phyloP scores from a whole-genome alignment of 306 rosid species.

The Ochetophila trinervis region DNA sequence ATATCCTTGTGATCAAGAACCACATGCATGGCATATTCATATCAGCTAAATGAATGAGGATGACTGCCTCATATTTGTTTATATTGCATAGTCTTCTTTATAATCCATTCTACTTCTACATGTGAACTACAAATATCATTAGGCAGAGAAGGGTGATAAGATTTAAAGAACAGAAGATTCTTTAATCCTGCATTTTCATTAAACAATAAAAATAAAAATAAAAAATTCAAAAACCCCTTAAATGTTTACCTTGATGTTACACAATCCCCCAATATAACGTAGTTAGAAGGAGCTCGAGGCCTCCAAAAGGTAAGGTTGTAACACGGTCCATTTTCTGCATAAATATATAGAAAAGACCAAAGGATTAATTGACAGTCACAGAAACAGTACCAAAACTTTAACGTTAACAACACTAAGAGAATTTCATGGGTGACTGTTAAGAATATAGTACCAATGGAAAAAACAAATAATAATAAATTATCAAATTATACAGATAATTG shows the following conservation, averaged over 20 bases:
- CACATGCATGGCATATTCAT: neutral
- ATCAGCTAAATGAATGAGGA: neutral
- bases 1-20: neutral
- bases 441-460: neutral
- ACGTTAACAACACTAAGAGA: conserved; percentile 1
- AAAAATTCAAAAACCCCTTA: neutral
- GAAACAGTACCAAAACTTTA: conserved; percentile 18
- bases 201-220: no score
- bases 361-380: conserved; percentile 17
- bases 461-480: neutral
- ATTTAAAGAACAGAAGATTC: neutral
- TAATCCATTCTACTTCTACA: neutral
- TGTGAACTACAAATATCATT: neutral
- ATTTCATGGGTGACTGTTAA: conserved; percentile 9
- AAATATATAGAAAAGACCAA: conserved; percentile 14
- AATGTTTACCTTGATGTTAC: conserved; percentile 77
- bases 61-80: neutral
- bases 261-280: conserved; percentile 88
- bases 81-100: neutral
- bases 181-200: neutral
- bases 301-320: conserved; percentile 88
- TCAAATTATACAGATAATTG: neutral
- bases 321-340: conserved; percentile 57
- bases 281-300: conserved; percentile 88
- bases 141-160: neutral